phyloP scores from a whole-genome alignment of 805 yeast species.

The Metschnikowia orientalis region DNA sequence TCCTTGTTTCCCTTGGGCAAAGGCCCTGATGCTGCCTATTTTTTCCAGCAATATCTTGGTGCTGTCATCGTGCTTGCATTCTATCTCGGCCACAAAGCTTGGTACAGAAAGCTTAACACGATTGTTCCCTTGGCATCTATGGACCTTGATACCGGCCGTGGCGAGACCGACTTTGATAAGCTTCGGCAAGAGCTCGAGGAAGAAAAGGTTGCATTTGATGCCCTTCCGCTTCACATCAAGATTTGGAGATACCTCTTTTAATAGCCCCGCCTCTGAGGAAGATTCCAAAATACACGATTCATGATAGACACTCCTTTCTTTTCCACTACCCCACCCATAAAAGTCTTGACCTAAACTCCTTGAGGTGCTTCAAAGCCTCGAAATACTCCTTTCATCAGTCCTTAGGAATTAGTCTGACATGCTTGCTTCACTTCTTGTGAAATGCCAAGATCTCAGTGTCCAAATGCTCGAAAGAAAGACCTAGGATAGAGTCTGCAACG shows the following conservation, averaged over 20 bases:
- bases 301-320: neutral
- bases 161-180: constrained; percentile 21
- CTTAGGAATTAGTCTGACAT: too few species aligned
- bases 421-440: constrained; percentile 2
- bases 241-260: constrained; percentile 16
- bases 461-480: constrained; percentile 36
- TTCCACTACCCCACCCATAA: neutral
- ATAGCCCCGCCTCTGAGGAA: neutral
- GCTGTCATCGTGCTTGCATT: constrained; percentile 21
- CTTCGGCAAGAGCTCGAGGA: constrained; percentile 21
- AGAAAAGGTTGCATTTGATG: constrained; percentile 14
- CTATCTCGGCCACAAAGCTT: constrained; percentile 24
- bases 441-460: constrained; percentile 30
- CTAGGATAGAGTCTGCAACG: constrained; percentile 44
- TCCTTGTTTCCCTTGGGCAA: constrained; percentile 25
- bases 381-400: too few species aligned
- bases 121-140: constrained; percentile 20
- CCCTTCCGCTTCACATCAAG: constrained; percentile 16
- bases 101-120: constrained; percentile 18
- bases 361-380: constrained; percentile 4
- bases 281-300: constrained; percentile 1
- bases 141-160: constrained; percentile 26
- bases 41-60: constrained; percentile 26
- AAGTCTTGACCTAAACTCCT: neutral
- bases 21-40: constrained; percentile 18